Base-by-base conservation (phyloP, 192 early-diverging fungal species). In the Entomortierella lignicola region DNA sequence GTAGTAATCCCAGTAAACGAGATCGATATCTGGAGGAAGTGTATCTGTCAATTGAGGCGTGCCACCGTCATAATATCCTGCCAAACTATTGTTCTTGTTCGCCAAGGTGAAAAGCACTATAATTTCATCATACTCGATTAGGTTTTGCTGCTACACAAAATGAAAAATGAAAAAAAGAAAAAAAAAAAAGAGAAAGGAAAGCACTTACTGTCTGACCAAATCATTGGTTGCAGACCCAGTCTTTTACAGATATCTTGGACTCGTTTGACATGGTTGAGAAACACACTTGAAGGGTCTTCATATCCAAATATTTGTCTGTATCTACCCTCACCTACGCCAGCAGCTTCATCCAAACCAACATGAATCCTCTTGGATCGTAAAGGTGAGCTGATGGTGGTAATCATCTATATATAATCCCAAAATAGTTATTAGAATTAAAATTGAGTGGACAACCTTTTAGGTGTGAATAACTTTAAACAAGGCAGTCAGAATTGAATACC, bases 1-100 rank as follows among this genome's bases (percentile, higher is more conserved):
- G 69, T 95, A 95, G 67, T 95, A 96, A 71, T 96, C 93, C 95
- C 95, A 96, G 55, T 92, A 96, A 21, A 95, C 88, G 34, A 94
- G 82, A 30, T 92, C 88, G 15, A 92, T 72, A 57, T 89, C 87
- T 4, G 72, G 60, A 50, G 94, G 94, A 47, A 95, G 81, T 31
- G 80, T 85, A 42, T 80, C 84, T 4, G 83, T 72, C 52, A 91
- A 81, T 26, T 92, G 89, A 39, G 85, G 84, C 63, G 86, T 90
- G 44, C 72, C 72, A 26, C 86, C 85, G 64, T 95, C 94, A 74
- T 95, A 96, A 70, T 95, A 96, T 21, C 92, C 91, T 39, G 91
- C 86, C 29, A 94, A 82, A 30, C 93, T 89, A 79, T 91, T 93
- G 83, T 91, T 94, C 66, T 93, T 93, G 66, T 89, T 93, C 0